phyloP scores from a whole-genome alignment of 257 asterid genomes.

The Nicotiana sylvestris region DNA sequence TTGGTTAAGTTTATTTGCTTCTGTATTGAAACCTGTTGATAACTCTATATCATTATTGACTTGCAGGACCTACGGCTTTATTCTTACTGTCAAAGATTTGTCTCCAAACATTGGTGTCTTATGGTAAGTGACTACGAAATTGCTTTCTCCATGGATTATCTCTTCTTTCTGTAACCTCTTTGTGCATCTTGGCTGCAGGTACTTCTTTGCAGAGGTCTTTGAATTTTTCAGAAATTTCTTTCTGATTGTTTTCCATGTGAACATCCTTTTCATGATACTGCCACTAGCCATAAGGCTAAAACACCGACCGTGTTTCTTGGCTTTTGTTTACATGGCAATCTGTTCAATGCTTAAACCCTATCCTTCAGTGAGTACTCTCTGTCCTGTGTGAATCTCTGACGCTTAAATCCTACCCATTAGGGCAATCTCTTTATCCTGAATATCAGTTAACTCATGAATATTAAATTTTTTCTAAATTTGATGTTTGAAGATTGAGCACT shows the following conservation, averaged over 20 bases:
- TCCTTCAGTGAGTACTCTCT: conserved; percentile 80
- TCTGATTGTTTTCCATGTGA: conserved; percentile 88
- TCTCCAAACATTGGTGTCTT: conserved; percentile 95
- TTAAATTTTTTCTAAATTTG: background rate
- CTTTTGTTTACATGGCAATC: conserved; percentile 79
- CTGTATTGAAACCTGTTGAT: conserved; percentile 20
- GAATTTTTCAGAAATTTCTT: conserved; percentile 92
- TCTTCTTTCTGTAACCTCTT: conserved; percentile 15
- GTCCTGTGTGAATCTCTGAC: background rate
- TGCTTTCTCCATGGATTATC: background rate
- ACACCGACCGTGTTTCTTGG: conserved; percentile 92
- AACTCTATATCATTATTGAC: conserved; percentile 14
- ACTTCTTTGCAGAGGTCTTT: conserved; percentile 97
- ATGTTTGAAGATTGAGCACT: background rate
- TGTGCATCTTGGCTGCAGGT: conserved; percentile 55
- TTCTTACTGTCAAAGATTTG: conserved; percentile 76
- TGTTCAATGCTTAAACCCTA: conserved; percentile 89
- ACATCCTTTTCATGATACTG: conserved; percentile 80
- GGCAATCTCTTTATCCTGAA: background rate
- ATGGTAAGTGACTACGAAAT: conserved; percentile 49
- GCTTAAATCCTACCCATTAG: background rate
- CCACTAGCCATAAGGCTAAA: conserved; percentile 87
- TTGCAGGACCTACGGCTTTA: conserved; percentile 93
- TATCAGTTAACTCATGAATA: background rate
- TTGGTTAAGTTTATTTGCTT: conserved; percentile 12